Conservation (phyloP, 1,284 basidiomycete species). For the Lignosus rhinocerotis region DNA sequence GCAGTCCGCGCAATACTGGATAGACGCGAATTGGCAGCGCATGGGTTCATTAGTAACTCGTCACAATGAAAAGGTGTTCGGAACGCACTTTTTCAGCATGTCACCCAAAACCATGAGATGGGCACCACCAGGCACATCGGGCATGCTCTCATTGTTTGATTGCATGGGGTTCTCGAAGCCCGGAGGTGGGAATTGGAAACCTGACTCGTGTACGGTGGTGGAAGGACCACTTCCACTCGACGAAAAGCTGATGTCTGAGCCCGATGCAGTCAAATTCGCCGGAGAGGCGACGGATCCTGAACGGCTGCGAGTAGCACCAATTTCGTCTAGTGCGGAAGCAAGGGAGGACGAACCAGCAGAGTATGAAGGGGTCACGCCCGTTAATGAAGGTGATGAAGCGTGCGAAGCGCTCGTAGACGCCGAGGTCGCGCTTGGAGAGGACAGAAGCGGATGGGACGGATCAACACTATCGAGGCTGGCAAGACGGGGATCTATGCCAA, state of each 20-base stretch:
- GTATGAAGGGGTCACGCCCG: conserved; percentile 35
- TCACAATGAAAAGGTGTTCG: conserved; percentile 19
- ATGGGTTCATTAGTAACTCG: conserved; percentile 11
- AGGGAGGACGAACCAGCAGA: conserved; percentile 35
- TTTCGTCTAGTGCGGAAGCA: conserved; percentile 36
- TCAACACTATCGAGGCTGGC: conserved; percentile 30
- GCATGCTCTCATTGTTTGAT: conserved; percentile 28
- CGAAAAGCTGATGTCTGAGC: conserved; percentile 35
- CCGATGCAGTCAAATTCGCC: conserved; percentile 28
- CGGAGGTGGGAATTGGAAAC: conserved; percentile 32
- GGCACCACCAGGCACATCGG: conserved; percentile 35
- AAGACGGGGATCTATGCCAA: conserved; percentile 27
- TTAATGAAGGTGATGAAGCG: conserved; percentile 43
- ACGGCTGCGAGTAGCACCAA: conserved; percentile 34
- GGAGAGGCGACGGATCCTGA: conserved; percentile 41
- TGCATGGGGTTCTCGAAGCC: conserved; percentile 28
- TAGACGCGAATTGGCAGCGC: conserved; percentile 10
- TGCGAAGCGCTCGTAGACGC: conserved; percentile 41
- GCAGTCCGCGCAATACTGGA: conserved; percentile 50
- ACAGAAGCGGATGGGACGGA: conserved; percentile 31
- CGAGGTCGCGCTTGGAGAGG: conserved; percentile 44
- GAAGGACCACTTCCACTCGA: conserved; percentile 34
- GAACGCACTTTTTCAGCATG: conserved; percentile 41
- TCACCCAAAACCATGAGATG: conserved; percentile 41
- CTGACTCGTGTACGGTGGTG: conserved; percentile 31